phyloP scores from a whole-genome alignment of 116 monocot genomes.

The Trichopus zeylanicus region DNA sequence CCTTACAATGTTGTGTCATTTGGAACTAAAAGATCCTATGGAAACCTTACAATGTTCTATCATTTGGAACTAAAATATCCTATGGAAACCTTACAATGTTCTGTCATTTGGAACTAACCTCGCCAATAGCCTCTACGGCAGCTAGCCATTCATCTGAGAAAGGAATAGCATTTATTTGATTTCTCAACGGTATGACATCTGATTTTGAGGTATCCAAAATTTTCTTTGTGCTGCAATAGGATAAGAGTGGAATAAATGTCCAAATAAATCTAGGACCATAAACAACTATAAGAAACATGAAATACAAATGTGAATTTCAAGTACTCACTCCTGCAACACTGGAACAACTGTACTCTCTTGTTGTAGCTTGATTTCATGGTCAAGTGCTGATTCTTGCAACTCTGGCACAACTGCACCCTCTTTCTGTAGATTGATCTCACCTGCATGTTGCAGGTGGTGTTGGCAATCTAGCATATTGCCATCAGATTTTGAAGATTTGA shows the following conservation, averaged over 20 bases:
- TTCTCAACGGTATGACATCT: conserved; percentile 11
- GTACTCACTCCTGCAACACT: neutral
- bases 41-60: too few species aligned
- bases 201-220: neutral
- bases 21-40: too few species aligned
- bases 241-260: neutral
- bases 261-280: neutral
- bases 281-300: neutral
- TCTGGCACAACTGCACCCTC: neutral
- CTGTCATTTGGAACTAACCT: conserved; percentile 37
- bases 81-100: neutral
- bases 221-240: conserved; percentile 9
- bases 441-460: too few species aligned
- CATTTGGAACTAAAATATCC: conserved; percentile 16
- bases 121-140: conserved; percentile 50
- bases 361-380: too few species aligned
- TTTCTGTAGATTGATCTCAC: conserved; percentile 2
- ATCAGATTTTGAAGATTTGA: neutral
- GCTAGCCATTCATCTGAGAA: conserved; percentile 68
- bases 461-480: conserved; percentile 2
- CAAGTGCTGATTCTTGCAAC: conserved; percentile 16
- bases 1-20: too few species aligned
- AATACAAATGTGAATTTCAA: too few species aligned
- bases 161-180: conserved; percentile 28
- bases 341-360: neutral